Percentiles rank a stretch among this genome's conserved stretches.
phyloP scores from a whole-genome alignment of 176 grass and related monocot genomes.

The Areca catechu region DNA sequence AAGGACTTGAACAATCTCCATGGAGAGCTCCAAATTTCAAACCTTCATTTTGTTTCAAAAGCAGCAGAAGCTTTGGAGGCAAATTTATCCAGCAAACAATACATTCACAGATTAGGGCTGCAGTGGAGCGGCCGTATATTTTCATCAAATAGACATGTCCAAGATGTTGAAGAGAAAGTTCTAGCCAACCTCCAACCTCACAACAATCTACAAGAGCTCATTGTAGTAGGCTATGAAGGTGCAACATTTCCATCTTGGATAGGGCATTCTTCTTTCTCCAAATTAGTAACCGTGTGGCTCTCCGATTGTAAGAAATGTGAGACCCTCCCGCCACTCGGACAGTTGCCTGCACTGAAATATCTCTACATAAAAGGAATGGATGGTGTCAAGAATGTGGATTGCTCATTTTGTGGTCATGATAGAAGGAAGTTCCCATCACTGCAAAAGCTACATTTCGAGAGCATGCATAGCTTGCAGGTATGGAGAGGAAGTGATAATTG shows the following conservation, averaged over 20 bases:
- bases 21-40: constrained; percentile 2
- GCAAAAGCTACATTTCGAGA: too few species aligned
- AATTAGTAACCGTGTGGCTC: constrained; percentile 17
- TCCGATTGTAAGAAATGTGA: constrained; percentile 22
- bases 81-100: constrained; percentile 20
- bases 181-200: constrained; percentile 23
- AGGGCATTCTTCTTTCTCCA: background rate
- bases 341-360: constrained; percentile 16
- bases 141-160: background rate
- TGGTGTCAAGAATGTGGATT: too few species aligned
- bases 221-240: constrained; percentile 23
- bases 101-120: constrained; percentile 18
- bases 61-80: constrained; percentile 12
- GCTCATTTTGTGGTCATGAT: too few species aligned
- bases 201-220: constrained; percentile 17
- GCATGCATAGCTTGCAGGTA: too few species aligned
- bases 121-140: constrained; percentile 8
- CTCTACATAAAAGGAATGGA: constrained; percentile 17
- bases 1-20: constrained; percentile 18
- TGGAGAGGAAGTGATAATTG: too few species aligned
- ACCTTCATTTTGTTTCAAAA: constrained; percentile 4
- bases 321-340: constrained; percentile 11
- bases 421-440: too few species aligned
- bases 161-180: background rate
- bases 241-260: constrained; percentile 25